A percentile compares a stretch with the other conserved stretches of the same genome.
These are phyloP conservation scores for Gentiana straminea DNA, from an alignment of 257 asterid genomes.

Conservation along the genomic window DNA sequence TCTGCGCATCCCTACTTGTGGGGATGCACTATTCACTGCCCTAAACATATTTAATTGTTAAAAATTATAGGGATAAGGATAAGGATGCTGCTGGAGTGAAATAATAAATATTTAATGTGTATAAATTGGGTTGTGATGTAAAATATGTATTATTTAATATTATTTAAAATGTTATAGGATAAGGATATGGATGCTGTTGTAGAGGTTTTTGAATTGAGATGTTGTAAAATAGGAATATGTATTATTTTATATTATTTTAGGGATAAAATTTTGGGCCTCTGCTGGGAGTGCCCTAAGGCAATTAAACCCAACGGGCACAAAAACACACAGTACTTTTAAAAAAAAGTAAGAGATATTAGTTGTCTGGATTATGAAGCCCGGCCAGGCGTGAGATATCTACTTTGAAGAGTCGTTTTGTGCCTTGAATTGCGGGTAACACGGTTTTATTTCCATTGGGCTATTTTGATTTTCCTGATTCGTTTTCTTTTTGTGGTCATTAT, in stretches of 20 bases:
- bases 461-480: constrained; percentile 8
- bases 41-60: no score
- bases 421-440: constrained; percentile 21
- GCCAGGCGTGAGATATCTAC: constrained; percentile 14
- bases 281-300: no score
- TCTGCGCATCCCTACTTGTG: no score
- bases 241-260: constrained; percentile 2
- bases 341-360: not conserved
- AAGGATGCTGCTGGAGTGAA: no score
- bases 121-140: no score
- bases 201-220: not conserved
- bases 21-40: no score
- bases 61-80: no score
- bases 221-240: not conserved
- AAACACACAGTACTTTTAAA: not conserved
- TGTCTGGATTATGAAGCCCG: not conserved
- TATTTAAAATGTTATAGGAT: no score
- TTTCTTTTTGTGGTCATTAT: not conserved
- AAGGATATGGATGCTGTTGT: no score
- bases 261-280: not conserved
- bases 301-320: not conserved
- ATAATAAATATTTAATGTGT: no score
- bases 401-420: constrained; percentile 29
- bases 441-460: constrained; percentile 23
- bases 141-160: no score